These are phyloP conservation scores for Pseudogymnoascus sp. DNA, from an alignment of 2,329 filamentous ascomycete genomes.

Conservation along the genomic window DNA sequence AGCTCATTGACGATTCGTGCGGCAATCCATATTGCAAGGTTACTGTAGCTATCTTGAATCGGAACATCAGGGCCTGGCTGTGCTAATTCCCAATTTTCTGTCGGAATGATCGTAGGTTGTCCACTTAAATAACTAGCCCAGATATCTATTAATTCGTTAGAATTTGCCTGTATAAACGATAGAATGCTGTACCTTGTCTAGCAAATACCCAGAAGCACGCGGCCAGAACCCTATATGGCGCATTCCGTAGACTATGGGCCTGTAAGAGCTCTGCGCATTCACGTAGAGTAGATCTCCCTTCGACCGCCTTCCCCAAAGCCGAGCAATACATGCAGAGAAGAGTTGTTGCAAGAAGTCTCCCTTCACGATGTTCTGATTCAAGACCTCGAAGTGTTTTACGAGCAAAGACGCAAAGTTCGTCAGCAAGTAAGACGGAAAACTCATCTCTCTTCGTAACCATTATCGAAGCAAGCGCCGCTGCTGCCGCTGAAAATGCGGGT, in stretches of 20 bases:
- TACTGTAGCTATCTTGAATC: conserved; percentile 11
- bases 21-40: conserved; percentile 6
- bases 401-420: not conserved
- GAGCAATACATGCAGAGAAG: not conserved
- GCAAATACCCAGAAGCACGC: conserved; percentile 10
- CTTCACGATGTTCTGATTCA: not conserved
- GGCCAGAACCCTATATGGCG: not conserved
- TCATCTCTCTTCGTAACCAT: not conserved
- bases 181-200: conserved; percentile 2
- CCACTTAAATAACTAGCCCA: conserved; percentile 2
- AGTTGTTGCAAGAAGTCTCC: not conserved
- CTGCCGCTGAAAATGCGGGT: not conserved
- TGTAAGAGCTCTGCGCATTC: not conserved
- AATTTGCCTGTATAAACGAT: not conserved
- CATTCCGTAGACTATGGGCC: not conserved
- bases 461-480: not conserved
- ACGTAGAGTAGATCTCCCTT: not conserved
- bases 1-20: conserved; percentile 10
- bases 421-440: not conserved
- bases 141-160: conserved; percentile 5
- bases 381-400: not conserved
- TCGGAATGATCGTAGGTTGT: not conserved
- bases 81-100: not conserved
- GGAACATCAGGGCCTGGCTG: not conserved
- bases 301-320: not conserved